Percentiles rank a stretch among this genome's conserved stretches.
Conservation (phyloP, 129 eudicot genomes). For the Helichrysum umbraculigerum region DNA sequence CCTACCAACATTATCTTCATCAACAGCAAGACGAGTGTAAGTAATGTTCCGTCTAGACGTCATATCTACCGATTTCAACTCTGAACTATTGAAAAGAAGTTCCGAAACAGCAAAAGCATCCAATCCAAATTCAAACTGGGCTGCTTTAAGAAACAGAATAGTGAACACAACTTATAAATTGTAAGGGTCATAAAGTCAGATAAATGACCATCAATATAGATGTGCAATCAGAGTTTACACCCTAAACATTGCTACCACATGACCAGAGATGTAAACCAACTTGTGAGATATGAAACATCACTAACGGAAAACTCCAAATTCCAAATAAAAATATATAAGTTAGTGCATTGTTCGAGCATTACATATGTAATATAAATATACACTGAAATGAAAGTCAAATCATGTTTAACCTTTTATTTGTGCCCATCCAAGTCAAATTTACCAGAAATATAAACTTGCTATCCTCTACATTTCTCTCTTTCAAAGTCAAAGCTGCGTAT, state of each 20-base stretch:
- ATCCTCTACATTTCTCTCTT: not conserved
- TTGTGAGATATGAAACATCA: not conserved
- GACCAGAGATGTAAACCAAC: not conserved
- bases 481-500: not conserved
- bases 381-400: not conserved
- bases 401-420: not conserved
- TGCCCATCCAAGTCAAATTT: not conserved
- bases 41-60: slow-evolving; percentile 54
- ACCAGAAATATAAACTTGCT: not conserved
- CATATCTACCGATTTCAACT: slow-evolving; percentile 36
- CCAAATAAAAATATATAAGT: not conserved
- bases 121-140: slow-evolving; percentile 15
- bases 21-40: slow-evolving; percentile 64
- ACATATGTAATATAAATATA: not conserved
- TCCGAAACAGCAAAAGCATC: slow-evolving; percentile 24
- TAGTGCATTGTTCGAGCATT: not conserved
- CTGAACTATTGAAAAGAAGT: slow-evolving; percentile 22
- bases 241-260: not conserved
- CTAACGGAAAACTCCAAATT: not conserved
- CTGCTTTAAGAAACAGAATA: slow-evolving; percentile 18
- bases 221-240: not conserved
- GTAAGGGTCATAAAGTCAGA: not conserved
- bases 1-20: slow-evolving; percentile 46
- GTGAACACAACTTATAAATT: not conserved
- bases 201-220: not conserved